phyloP scores from a whole-genome alignment of 2,329 filamentous ascomycete genomes.

The Exutisphaerella laricina region DNA sequence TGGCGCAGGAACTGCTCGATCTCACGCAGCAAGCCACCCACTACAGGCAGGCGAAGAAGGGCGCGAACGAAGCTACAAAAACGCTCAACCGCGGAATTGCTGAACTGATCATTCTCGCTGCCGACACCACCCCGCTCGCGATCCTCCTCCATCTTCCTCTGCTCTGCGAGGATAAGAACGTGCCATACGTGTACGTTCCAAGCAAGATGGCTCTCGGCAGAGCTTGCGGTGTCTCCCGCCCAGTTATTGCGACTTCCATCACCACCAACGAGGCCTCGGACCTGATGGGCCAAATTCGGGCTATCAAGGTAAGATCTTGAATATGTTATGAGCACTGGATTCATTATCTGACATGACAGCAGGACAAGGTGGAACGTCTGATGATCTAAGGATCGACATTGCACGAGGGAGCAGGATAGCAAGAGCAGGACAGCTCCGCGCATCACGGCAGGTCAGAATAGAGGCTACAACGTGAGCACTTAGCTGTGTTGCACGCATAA shows the following conservation, averaged over 20 bases:
- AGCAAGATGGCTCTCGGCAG: slow-evolving; percentile 80
- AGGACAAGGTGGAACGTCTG: slow-evolving; percentile 89
- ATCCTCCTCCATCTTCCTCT: slow-evolving; percentile 87
- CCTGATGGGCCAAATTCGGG: slow-evolving; percentile 78
- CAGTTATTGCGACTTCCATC: slow-evolving; percentile 82
- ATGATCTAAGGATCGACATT: slow-evolving; percentile 62
- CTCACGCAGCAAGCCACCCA: slow-evolving; percentile 60
- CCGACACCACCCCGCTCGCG: slow-evolving; percentile 79
- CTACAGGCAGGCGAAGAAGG: slow-evolving; percentile 71
- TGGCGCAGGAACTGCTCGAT: slow-evolving; percentile 44
- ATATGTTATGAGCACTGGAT: no score
- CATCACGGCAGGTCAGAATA: neutral
- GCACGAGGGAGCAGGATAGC: neutral
- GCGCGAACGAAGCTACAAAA: slow-evolving; percentile 66
- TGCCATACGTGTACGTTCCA: slow-evolving; percentile 50
- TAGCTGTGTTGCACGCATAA: neutral
- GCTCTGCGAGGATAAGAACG: slow-evolving; percentile 71
- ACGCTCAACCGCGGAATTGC: slow-evolving; percentile 84
- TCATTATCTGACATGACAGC: no score
- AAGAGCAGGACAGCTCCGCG: no score
- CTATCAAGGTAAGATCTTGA: no score
- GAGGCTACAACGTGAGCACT: slow-evolving; percentile 1
- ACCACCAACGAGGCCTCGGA: slow-evolving; percentile 89
- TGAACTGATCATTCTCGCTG: slow-evolving; percentile 83
- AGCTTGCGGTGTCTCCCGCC: slow-evolving; percentile 80